Base-by-base conservation (phyloP, 129 eudicot genomes). In the Heracleum sosnowskyi region DNA sequence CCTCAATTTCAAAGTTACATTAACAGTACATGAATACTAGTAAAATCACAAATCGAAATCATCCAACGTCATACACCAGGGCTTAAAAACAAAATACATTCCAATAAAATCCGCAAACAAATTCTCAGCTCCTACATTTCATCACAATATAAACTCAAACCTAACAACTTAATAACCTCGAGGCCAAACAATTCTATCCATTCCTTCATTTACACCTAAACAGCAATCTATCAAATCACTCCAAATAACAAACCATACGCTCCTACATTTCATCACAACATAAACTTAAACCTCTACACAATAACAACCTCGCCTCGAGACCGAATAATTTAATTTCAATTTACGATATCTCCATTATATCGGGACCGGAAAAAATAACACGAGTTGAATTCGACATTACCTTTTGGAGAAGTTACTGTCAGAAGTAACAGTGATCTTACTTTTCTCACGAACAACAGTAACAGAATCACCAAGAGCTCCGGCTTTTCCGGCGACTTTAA, bases 401-500 rank as follows among this genome's bases (percentile, higher is more conserved):
- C 84, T 69, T 76, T 81, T 81, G 46, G 84, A 81, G 81, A 81
- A 81, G 70, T 77, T 76, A 44, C 37, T 24, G 63, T 77, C 84
- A 31, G 77, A 81, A 35, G 77, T 81, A 41, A 81, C 77, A 28
- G 84, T 81, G 81, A 81, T 76, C 81, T 49, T 81, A 77, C 75
- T 81, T 78, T 81, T 81, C 44, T 81, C 84, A 9, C 81, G 77
- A 57, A 75, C 37, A 45, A 76, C 81, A 3, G 77, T 51, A 68
- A 81, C 81, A 22, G 80, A 76, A 62, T 76, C 84, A 1, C 81
- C 84, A 26, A 81, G 84, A 35, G 64, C 74, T 4, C 84, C 84
- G 26, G 84, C 81, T 76, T 81, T 81, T 1, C 84, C 81, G 47
- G 49, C 84, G 44, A 81, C 81, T 81, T 81, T 81, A 40, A 81